Conservation (phyloP, 2,329 filamentous ascomycete genomes). For the Venturiaceae sp. region DNA sequence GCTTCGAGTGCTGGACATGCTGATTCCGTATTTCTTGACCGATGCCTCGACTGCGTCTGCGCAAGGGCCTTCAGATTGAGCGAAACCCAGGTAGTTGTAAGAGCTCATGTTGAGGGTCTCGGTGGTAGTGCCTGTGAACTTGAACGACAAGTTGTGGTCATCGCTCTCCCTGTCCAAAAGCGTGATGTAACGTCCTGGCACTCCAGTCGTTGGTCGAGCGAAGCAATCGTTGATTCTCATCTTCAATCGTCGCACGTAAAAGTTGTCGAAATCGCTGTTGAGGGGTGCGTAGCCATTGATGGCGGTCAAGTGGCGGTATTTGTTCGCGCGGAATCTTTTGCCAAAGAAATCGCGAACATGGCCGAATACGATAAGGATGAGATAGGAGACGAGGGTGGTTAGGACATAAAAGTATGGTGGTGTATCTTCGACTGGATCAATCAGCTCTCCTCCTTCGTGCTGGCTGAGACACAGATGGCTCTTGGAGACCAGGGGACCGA, state of each 20-base stretch:
- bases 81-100: slow-evolving; percentile 98
- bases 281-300: slow-evolving; percentile 87
- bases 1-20: slow-evolving; percentile 67
- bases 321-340: slow-evolving; percentile 81
- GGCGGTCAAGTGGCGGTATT: slow-evolving; percentile 75
- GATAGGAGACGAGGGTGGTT: slow-evolving; percentile 96
- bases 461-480: slow-evolving; percentile 84
- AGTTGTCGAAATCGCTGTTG: slow-evolving; percentile 98
- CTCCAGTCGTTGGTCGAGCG: slow-evolving; percentile 81
- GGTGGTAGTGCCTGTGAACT: slow-evolving; percentile 79
- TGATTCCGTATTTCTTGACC: slow-evolving; percentile 77
- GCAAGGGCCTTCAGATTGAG: slow-evolving; percentile 93
- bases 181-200: slow-evolving; percentile 89
- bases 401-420: slow-evolving; percentile 94
- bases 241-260: slow-evolving; percentile 89
- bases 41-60: slow-evolving; percentile 85
- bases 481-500: slow-evolving; percentile 71
- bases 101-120: slow-evolving; percentile 98
- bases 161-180: slow-evolving; percentile 83
- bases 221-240: slow-evolving; percentile 96
- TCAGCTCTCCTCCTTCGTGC: slow-evolving; percentile 71
- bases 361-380: slow-evolving; percentile 89
- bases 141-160: slow-evolving; percentile 86
- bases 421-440: slow-evolving; percentile 82
- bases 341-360: slow-evolving; percentile 97